A percentile compares a stretch with the other conserved stretches of the same genome.
These are phyloP conservation scores for Macrotyloma uniflorum DNA, from an alignment of 306 rosid genomes.

Conservation along the genomic window DNA sequence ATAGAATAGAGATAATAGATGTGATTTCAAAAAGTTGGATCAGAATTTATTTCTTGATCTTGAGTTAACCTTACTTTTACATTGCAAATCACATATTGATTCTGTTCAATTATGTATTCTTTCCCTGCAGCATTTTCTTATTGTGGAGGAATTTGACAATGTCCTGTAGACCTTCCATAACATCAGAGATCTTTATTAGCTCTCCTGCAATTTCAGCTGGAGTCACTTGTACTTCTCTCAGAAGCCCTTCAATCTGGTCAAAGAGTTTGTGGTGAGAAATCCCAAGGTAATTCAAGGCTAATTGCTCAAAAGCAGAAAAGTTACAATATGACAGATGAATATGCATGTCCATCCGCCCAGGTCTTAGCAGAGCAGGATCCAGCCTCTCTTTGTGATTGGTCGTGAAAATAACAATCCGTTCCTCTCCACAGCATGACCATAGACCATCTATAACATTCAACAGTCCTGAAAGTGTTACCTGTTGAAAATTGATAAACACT, in stretches of 20 bases:
- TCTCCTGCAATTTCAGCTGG: constrained; percentile 59
- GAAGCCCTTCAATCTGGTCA: constrained; percentile 42
- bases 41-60: too few relatives aligned
- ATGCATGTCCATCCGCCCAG: constrained; percentile 65
- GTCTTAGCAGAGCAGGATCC: constrained; percentile 60
- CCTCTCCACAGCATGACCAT: constrained; percentile 54
- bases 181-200: constrained; percentile 40
- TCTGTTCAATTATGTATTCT: neutral
- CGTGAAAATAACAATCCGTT: constrained; percentile 51
- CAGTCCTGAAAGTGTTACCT: constrained; percentile 56
- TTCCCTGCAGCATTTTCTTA: neutral
- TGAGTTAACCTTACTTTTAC: too few relatives aligned
- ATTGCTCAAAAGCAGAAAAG: constrained; percentile 42
- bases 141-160: constrained; percentile 33
- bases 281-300: constrained; percentile 30
- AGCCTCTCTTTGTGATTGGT: constrained; percentile 50
- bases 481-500: constrained; percentile 16
- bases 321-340: constrained; percentile 48
- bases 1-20: too few relatives aligned
- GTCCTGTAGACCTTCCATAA: constrained; percentile 31
- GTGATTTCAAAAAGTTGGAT: too few relatives aligned
- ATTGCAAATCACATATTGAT: too few relatives aligned
- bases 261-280: constrained; percentile 47
- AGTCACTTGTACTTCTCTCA: constrained; percentile 49
- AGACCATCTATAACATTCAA: constrained; percentile 52